Base-by-base conservation (phyloP, 2,329 filamentous ascomycete genomes). In the Penicillium sp. region DNA sequence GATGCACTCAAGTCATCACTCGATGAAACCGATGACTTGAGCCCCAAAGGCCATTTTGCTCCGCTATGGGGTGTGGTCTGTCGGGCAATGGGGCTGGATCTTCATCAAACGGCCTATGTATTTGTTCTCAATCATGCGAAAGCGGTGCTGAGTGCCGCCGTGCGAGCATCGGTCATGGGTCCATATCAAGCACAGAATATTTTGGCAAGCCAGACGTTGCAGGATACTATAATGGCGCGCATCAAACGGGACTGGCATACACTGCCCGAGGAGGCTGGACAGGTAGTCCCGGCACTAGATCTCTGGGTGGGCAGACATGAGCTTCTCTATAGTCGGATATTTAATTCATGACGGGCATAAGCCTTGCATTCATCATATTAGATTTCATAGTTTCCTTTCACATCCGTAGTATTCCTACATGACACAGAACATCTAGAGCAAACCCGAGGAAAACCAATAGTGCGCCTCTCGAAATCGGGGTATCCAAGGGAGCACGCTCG, bases 221-320 rank as follows among this genome's bases (percentile, higher is more conserved):
- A 75, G 52, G 62, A 63, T n/a, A 65, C 70, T 45, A 75, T 82
- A 25, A 54, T 63, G 34, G 60, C 59, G 9, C 64, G 72, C 20
- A 68, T 80, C 22, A 59, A 64, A 35, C 62, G 65, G 33, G 69
- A 73, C 41, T 74, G 70, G 69, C 50, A 68, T 14, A 67, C 58
- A 13, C 52, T 58, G 23, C 68, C 74, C 1, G 72, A 75, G 32
- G 70, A 79, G 47, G 77, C 78, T 9, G 76, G 74, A 2, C 75
- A 81, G 48, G 71, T 71, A 25, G 74, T 79, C n/a, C 77, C 78
- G 2, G 67, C 70, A 8, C 68, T 80, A 61, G 78, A 82, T 66
- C 56, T 82, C 6, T 82, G 79, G 78, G 68, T 79, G 39, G 78
- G 79, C 1, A 67, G 79, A 47, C 78, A 82, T 59, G 78, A 82